These are phyloP conservation scores for Alisma plantagoaquatica DNA, from an alignment of 106 monocot species.

Conservation along the genomic window DNA sequence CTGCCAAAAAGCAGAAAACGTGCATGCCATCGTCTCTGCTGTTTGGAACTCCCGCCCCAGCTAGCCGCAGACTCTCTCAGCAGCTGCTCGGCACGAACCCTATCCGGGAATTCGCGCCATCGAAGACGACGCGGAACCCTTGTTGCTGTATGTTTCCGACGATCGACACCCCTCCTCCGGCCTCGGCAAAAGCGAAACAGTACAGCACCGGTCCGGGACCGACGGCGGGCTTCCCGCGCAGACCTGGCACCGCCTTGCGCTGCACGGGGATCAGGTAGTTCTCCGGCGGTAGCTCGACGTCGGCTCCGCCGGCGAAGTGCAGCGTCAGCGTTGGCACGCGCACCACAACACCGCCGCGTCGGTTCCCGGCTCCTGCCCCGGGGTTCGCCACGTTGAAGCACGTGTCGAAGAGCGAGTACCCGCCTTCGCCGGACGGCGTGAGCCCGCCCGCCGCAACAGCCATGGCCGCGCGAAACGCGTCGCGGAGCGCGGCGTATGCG, in stretches of 20 bases:
- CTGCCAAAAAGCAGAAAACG: too few species aligned
- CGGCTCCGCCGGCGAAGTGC: too few species aligned
- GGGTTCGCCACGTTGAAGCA: constrained; percentile 67
- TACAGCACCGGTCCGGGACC: too few species aligned
- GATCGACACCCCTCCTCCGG: constrained; percentile 40
- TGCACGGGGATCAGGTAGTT: constrained; percentile 62
- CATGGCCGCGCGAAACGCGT: constrained; percentile 37
- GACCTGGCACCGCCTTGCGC: constrained; percentile 23
- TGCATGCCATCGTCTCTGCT: too few species aligned
- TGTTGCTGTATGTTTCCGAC: constrained; percentile 72
- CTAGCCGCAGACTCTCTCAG: too few species aligned
- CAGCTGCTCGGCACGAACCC: neutral
- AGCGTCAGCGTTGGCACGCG: neutral
- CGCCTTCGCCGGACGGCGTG: neutral
- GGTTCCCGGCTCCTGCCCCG: too few species aligned
- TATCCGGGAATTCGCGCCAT: constrained; percentile 5
- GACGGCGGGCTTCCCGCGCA: too few species aligned
- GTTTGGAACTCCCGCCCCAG: too few species aligned
- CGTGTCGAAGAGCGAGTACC: constrained; percentile 56
- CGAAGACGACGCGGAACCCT: constrained; percentile 41
- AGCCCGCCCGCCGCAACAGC: constrained; percentile 15
- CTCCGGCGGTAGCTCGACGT: too few species aligned
- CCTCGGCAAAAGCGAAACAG: constrained; percentile 57
- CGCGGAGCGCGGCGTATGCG: constrained; percentile 37
- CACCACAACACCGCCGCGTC: too few species aligned